Percentiles rank a stretch among this genome's conserved stretches.
Conservation (phyloP, 2,329 filamentous ascomycete species). For the Fusarium veterinarium region DNA sequence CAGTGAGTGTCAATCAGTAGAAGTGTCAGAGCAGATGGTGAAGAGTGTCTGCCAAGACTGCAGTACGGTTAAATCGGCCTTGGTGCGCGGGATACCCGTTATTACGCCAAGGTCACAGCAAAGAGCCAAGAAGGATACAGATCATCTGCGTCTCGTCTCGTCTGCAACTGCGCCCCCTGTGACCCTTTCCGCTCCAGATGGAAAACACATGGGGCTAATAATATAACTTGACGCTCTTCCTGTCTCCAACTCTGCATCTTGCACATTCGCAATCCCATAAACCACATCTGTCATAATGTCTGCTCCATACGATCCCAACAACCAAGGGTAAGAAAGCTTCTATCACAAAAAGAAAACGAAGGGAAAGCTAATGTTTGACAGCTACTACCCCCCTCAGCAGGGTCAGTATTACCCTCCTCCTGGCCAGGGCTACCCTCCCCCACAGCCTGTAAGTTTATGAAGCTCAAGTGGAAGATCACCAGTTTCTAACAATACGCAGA, state of each 20-base stretch:
- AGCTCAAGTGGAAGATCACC: not conserved
- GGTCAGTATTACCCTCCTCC: constrained; percentile 32
- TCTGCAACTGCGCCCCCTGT: not conserved
- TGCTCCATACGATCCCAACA: constrained; percentile 31
- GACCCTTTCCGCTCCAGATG: not conserved
- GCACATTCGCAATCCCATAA: not conserved
- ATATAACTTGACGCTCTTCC: constrained; percentile 16
- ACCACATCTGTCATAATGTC: constrained; percentile 21
- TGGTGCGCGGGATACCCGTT: constrained; percentile 12
- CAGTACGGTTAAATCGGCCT: constrained; percentile 37
- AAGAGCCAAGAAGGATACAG: constrained; percentile 33
- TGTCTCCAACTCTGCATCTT: not conserved
- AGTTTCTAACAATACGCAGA: constrained; percentile 33
- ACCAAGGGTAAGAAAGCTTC: constrained; percentile 14
- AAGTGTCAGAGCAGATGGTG: not conserved
- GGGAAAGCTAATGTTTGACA: not conserved
- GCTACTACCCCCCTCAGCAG: constrained; percentile 29
- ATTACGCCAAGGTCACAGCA: constrained; percentile 33
- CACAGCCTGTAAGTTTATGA: constrained; percentile 30
- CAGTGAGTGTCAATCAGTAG: not conserved
- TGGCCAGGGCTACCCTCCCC: constrained; percentile 35
- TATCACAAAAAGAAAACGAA: no score
- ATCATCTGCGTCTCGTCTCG: constrained; percentile 15
- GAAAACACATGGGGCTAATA: not conserved
- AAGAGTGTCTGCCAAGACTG: constrained; percentile 20